Percentiles rank a stretch among this genome's conserved stretches.
phyloP scores from a whole-genome alignment of 208 protist species.

The Leishmania guyanensis region DNA sequence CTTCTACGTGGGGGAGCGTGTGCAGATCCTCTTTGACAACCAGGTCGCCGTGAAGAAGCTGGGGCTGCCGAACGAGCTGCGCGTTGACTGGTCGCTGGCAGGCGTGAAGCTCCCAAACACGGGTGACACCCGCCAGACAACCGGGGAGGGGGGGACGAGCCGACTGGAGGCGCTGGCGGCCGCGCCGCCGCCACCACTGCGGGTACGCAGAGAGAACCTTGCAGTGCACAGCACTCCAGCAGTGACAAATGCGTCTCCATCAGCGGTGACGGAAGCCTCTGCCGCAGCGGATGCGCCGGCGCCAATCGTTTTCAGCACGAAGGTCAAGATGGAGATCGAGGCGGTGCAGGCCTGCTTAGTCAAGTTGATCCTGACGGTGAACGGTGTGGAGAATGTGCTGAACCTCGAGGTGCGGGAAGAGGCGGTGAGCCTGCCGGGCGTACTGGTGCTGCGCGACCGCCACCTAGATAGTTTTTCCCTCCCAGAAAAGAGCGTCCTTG shows the following conservation, averaged over 20 bases:
- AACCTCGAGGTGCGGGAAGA: slow-evolving; percentile 54
- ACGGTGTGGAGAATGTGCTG: slow-evolving; percentile 52
- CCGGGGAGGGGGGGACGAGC: neutral
- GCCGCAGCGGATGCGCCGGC: neutral
- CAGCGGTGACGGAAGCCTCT: neutral
- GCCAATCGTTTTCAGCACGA: slow-evolving; percentile 15
- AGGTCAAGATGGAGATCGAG: slow-evolving; percentile 41
- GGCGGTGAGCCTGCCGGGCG: slow-evolving; percentile 47
- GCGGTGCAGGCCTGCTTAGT: slow-evolving; percentile 31
- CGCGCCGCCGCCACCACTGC: slow-evolving; percentile 19
- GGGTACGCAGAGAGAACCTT: slow-evolving; percentile 20
- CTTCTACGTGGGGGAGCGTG: slow-evolving; percentile 63
- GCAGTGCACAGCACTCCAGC: slow-evolving; percentile 6
- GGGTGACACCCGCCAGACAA: neutral
- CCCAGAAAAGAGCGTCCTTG: slow-evolving; percentile 27
- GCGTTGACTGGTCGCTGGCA: slow-evolving; percentile 13
- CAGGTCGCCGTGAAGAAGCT: slow-evolving; percentile 31
- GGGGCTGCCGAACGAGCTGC: slow-evolving; percentile 6
- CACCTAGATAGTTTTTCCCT: slow-evolving; percentile 47
- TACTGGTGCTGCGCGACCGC: slow-evolving; percentile 72
- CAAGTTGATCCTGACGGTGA: slow-evolving; percentile 52
- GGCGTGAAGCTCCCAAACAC: slow-evolving; percentile 11
- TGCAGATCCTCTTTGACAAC: slow-evolving; percentile 65
- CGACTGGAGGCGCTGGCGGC: slow-evolving; percentile 17
- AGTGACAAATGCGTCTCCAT: neutral